Base-by-base conservation (phyloP, 164 flowering plant species). In the Kingdonia uniflora region DNA sequence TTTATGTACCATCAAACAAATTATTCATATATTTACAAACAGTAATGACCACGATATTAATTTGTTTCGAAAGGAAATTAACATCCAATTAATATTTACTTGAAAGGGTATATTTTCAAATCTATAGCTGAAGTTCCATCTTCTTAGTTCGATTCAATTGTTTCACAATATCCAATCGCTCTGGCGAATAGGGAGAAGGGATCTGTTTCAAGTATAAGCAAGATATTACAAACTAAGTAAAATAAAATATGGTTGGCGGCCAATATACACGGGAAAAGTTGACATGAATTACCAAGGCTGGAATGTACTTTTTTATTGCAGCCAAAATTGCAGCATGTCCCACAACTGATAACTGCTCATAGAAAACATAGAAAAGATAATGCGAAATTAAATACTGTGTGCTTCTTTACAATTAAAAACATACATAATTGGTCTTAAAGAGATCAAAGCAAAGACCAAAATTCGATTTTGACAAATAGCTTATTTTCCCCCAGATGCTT, bases 311-410 rank as follows among this genome's bases (percentile, higher is more conserved):
- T 62, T 76, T 74, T 49, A 84, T 76, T 26, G 73, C 85, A 25
- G 81, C 80, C 21, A 84, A 68, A 24, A 80, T 75, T 6, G 84
- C 91, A 14, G 87, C 91, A 62, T 81, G 87, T 24, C 87, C 87
- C 11, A 81, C 70, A 14, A 68, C 80, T 7, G 83, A 75, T 55
- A 77, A 68, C 87, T 84, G 64, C 15, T 54, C 14, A 55, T 16
- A 55, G 14, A 56, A 19, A 33, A n/a, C n/a, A n/a, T n/a, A 42
- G 13, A 51, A 24, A 35, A 21, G 11, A 15, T 52, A 29, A 29
- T 3, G 4, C 35, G 35, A 4, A n/a, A 29, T 29, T 29, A 29
- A 8, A 29, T 29, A 29, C 8, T 29, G 35, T 8, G 8, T n/a
- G n/a, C n/a, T n/a, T n/a, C n/a, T n/a, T n/a, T n/a, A n/a, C n/a